Base-by-base conservation (phyloP, 257 asterid genomes). In the Nicotiana attenuata region DNA sequence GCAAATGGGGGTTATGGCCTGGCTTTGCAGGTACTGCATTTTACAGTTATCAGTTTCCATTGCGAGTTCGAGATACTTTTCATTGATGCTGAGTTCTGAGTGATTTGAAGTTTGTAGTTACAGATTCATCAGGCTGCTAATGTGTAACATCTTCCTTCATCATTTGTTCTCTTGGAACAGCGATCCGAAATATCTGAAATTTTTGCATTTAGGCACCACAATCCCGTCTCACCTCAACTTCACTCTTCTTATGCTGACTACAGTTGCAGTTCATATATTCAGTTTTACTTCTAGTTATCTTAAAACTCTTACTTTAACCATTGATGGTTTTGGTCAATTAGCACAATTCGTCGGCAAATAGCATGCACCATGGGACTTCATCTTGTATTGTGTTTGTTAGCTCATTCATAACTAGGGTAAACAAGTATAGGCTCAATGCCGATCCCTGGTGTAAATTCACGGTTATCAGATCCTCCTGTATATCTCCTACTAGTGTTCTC, bases 1-100 rank as follows among this genome's bases (percentile, higher is more conserved):
- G 87, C 87, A 82, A 93, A 93, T 87, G 99, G 91, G 41, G 99
- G 99, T 80, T 96, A 94, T 85, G 98, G 99, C 45, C 83, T 96
- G 88, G 99, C 98, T 29, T 91, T 96, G 90, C 99, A 96, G 99
- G 99, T 96, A 90, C 22, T 65, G 56, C 66, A 78, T 5, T 82
- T 83, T 35, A 55, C 19, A 35, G 45, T 5, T 35, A 56, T 66
- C 31, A 10, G 35, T 81, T 75, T 50, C 41, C 26, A 7, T 75
- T 50, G 35, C 24, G 61, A 50, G 29, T 15, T 71, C 38, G 7
- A 71, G 60, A 73, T 73, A 45, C 16, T 14, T 15, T 24, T 47
- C 3, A 4, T 73, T 73, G 79, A 22, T 73, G 15, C 10, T 22
- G 41, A 73, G 79, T 24, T 22, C 24, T 15, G 0, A 22, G 35